phyloP scores from a whole-genome alignment of 352 stramenopile genomes.

The Globisporangium takayamanum region DNA sequence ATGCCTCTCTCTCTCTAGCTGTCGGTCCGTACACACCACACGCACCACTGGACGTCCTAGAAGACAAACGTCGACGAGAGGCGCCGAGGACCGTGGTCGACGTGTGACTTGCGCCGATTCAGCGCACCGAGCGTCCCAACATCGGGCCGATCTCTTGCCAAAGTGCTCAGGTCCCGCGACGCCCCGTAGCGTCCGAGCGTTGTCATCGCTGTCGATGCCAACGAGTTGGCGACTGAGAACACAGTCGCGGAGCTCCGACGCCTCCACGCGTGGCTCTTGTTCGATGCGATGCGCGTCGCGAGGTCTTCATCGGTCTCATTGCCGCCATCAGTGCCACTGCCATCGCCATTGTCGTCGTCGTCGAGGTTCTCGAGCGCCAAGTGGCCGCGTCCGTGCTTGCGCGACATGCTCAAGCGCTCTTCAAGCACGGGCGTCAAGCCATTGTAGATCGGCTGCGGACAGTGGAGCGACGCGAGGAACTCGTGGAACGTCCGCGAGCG shows the following conservation, averaged over 20 bases:
- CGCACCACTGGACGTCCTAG: no score
- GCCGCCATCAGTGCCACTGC: not conserved
- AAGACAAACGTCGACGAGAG: no score
- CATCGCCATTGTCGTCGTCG: conserved; percentile 1
- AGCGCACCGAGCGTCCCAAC: no score
- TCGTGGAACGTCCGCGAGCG: conserved; percentile 33
- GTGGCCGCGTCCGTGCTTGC: conserved; percentile 8
- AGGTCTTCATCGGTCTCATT: conserved; percentile 8
- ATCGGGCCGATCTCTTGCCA: conserved; percentile 1
- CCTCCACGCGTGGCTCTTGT: conserved; percentile 3
- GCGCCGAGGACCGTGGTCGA: no score
- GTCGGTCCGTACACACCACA: no score
- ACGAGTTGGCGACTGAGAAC: conserved; percentile 21
- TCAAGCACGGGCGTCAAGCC: conserved; percentile 31
- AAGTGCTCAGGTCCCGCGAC: not conserved
- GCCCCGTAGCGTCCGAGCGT: conserved; percentile 1
- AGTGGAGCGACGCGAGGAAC: conserved; percentile 37
- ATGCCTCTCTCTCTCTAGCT: no score
- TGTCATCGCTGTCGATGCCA: conserved; percentile 1
- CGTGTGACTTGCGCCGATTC: no score
- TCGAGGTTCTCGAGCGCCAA: conserved; percentile 18
- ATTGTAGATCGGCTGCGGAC: conserved; percentile 36
- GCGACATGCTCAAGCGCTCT: conserved; percentile 32
- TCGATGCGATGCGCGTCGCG: conserved; percentile 15
- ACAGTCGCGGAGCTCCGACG: conserved; percentile 19